These are phyloP conservation scores for Starmera caribaea DNA, from an alignment of 805 yeast species.

Conservation along the genomic window DNA sequence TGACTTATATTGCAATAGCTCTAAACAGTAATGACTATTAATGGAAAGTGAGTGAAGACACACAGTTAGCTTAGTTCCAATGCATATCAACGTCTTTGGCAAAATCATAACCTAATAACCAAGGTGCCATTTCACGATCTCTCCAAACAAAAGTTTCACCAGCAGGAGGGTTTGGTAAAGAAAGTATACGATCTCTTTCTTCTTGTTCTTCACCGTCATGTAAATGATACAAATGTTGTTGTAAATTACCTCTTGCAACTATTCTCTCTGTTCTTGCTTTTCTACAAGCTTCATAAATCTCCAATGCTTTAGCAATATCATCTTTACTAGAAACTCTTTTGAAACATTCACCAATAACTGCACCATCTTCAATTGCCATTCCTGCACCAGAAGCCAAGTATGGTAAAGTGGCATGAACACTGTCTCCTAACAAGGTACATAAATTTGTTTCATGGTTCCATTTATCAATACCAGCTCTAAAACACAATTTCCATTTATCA, in stretches of 20 bases:
- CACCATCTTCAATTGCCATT: constrained; percentile 26
- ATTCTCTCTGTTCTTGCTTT: constrained; percentile 19
- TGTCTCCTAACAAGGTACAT: constrained; percentile 21
- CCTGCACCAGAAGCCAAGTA: constrained; percentile 26
- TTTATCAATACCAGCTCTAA: constrained; percentile 15
- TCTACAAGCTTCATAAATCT: constrained; percentile 13
- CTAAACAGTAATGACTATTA: too few species aligned
- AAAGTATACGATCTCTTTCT: constrained; percentile 14
- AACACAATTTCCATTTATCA: constrained; percentile 21
- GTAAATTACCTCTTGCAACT: constrained; percentile 14
- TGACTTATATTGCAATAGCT: too few species aligned
- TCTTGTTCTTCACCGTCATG: constrained; percentile 20
- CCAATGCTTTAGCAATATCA: constrained; percentile 15
- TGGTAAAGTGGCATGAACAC: constrained; percentile 26
- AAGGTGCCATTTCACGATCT: constrained; percentile 19
- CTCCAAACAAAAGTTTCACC: constrained; percentile 18
- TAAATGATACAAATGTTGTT: constrained; percentile 18
- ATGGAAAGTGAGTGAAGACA: neutral
- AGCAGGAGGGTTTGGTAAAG: constrained; percentile 12
- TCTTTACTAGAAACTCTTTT: constrained; percentile 8
- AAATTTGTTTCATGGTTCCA: constrained; percentile 21
- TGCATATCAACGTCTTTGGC: constrained; percentile 14
- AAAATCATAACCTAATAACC: constrained; percentile 20
- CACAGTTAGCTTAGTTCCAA: neutral
- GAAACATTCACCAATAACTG: constrained; percentile 18